These are phyloP conservation scores for Prunus yedoensis DNA, from an alignment of 331 rosid genomes.

Conservation along the genomic window DNA sequence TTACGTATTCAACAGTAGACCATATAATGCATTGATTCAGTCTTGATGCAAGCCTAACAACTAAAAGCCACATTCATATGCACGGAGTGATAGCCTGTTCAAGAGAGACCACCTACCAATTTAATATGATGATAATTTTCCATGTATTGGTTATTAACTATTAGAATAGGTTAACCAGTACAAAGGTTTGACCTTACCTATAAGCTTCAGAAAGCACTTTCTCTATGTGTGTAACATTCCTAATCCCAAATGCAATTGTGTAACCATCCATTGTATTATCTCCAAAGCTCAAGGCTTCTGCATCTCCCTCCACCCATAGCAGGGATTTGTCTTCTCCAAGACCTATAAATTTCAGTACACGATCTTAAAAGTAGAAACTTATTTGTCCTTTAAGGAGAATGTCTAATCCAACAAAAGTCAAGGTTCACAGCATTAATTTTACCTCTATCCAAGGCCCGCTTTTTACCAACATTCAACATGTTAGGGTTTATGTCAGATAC, in stretches of 20 bases:
- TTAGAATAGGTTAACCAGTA: background rate
- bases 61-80: background rate
- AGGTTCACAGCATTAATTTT: constrained; percentile 19
- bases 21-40: background rate
- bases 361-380: constrained; percentile 12
- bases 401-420: background rate
- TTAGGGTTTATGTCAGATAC: constrained; percentile 87
- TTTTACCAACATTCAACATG: constrained; percentile 84
- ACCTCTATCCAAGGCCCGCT: constrained; percentile 73
- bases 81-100: background rate
- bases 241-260: constrained; percentile 95
- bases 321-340: constrained; percentile 69
- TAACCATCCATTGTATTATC: constrained; percentile 92
- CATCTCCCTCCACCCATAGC: constrained; percentile 86
- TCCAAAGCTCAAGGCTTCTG: constrained; percentile 69
- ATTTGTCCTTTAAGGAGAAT: background rate
- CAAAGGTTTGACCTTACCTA: constrained; percentile 45
- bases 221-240: constrained; percentile 98
- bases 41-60: background rate
- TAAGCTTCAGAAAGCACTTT: constrained; percentile 80
- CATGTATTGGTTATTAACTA: background rate
- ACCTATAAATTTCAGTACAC: constrained; percentile 46
- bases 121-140: background rate
- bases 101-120: background rate
- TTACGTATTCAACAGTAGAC: background rate